Base-by-base conservation (phyloP, 345 rosid genomes). In the Physaria fendleri region DNA sequence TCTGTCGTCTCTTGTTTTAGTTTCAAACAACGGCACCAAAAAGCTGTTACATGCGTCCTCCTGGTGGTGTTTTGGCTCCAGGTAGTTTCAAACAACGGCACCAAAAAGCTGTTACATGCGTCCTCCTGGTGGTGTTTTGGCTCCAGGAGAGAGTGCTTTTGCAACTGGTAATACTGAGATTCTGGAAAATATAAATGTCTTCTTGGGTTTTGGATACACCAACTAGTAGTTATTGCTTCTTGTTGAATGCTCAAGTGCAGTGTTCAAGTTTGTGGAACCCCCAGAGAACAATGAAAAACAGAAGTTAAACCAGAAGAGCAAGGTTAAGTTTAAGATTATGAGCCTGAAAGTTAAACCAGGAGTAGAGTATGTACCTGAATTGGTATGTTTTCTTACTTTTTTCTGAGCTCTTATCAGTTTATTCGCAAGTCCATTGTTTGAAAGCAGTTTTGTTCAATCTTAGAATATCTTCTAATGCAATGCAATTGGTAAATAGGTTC, bases 31-130 rank as follows among this genome's bases (percentile, higher is more conserved):
- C 97, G 22, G 95, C 91, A 9, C 99, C 96, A 0, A 93, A 93
- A 66, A 93, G 99, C 61, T 93, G 99, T 71, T 93, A 77, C 72
- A 93, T 93, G 99, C 86, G 97, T 33, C 99, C 99, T 17, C 99
- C 99, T 1, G 99, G 99, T 25, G 94, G 93, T 28, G 80, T 82
- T 52, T 85, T 93, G 69, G 85, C 95, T 58, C 99, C 99, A 4
- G 95, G 97, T n/a, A 93, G 99, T 93, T 93, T 51, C 99, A 93
- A 85, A 92, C 99, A 18, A 93, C 97, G 22, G 95, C 91, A 9
- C 99, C 96, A 0, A 93, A 93, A 66, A 93, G 99, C 61, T 93
- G 99, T 71, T 93, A 77, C 72, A 93, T 93, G 99, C 86, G 97
- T 33, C 99, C 99, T 17, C 99, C 99, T 1, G 99, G 99, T 25